A percentile compares a stretch with the other conserved stretches of the same genome.
phyloP scores from a whole-genome alignment of 2,329 filamentous ascomycete species.

The Sordariomycetes sp. region DNA sequence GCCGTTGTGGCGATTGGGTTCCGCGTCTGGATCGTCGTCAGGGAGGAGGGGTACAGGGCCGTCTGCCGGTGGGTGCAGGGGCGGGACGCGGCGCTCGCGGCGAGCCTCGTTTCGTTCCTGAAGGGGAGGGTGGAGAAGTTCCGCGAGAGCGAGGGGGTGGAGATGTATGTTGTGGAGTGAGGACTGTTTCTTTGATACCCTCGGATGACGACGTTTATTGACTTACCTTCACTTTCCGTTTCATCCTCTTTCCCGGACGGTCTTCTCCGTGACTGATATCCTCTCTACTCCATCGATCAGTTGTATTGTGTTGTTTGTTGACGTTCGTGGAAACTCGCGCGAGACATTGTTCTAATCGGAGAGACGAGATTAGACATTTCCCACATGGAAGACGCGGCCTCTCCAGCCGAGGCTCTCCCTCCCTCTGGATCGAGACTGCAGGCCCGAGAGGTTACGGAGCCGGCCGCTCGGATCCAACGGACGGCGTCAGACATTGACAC shows the following conservation, averaged over 20 bases:
- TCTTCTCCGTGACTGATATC: not conserved
- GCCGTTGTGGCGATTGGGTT: constrained; percentile 6
- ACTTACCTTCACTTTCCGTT: not conserved
- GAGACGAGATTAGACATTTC: too few relatives aligned
- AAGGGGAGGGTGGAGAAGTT: constrained; percentile 20
- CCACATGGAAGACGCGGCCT: too few relatives aligned
- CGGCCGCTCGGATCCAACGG: too few relatives aligned
- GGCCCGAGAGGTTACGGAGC: too few relatives aligned
- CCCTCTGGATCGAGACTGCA: too few relatives aligned
- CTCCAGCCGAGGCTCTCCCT: too few relatives aligned
- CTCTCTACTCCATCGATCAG: too few relatives aligned
- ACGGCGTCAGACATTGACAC: too few relatives aligned
- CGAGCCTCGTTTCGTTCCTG: constrained; percentile 77
- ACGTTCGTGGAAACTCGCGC: too few relatives aligned
- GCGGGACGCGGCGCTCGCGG: constrained; percentile 58
- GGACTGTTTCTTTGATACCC: not conserved
- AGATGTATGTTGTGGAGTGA: not conserved
- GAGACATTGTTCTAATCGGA: too few relatives aligned
- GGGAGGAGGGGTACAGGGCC: not conserved
- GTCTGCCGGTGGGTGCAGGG: constrained; percentile 54
- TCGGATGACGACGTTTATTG: not conserved
- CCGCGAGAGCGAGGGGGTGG: not conserved
- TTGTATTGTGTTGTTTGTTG: too few relatives aligned
- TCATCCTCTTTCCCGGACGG: not conserved
- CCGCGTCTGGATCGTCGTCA: constrained; percentile 1